Conservation (phyloP, 768 basidiomycete genomes). For the Multifurca ochricompacta region DNA sequence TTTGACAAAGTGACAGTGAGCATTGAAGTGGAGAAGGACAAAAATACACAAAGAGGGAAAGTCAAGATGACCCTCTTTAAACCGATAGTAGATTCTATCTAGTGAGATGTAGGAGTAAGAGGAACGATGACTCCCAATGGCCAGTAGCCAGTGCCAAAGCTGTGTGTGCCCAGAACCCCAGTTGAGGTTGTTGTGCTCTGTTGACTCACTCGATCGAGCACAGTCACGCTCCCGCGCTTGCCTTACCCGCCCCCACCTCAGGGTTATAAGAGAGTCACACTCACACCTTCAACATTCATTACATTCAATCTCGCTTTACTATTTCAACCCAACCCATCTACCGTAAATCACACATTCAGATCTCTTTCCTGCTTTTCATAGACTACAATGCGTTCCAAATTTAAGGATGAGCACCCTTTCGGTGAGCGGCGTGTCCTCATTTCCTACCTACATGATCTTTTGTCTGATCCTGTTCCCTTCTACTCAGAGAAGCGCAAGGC, state of each 20-base stretch:
- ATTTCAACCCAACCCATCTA: not conserved
- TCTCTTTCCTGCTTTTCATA: not conserved
- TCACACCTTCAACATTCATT: not conserved
- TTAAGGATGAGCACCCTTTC: constrained; percentile 99
- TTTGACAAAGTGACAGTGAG: constrained; percentile 92
- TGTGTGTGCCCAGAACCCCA: too few relatives aligned
- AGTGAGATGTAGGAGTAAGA: constrained; percentile 32
- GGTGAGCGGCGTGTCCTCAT: constrained; percentile 46
- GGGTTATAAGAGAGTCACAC: constrained; percentile 17
- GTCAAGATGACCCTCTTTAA: constrained; percentile 76
- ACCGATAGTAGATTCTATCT: constrained; percentile 59
- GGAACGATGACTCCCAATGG: too few relatives aligned
- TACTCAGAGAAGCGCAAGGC: constrained; percentile 94
- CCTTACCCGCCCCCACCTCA: not conserved
- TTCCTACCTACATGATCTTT: constrained; percentile 25
- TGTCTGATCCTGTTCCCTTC: constrained; percentile 29
- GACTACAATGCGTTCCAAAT: constrained; percentile 77
- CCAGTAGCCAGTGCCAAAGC: too few relatives aligned
- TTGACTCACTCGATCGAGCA: constrained; percentile 17
- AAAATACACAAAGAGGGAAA: constrained; percentile 82
- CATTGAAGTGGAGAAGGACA: constrained; percentile 91
- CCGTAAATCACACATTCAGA: constrained; percentile 16
- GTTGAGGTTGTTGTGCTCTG: constrained; percentile 19
- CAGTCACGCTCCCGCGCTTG: not conserved
- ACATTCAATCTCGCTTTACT: not conserved